A percentile compares a stretch with the other conserved stretches of the same genome.
phyloP scores from a whole-genome alignment of 331 rosid species.

The Malus hybrid region DNA sequence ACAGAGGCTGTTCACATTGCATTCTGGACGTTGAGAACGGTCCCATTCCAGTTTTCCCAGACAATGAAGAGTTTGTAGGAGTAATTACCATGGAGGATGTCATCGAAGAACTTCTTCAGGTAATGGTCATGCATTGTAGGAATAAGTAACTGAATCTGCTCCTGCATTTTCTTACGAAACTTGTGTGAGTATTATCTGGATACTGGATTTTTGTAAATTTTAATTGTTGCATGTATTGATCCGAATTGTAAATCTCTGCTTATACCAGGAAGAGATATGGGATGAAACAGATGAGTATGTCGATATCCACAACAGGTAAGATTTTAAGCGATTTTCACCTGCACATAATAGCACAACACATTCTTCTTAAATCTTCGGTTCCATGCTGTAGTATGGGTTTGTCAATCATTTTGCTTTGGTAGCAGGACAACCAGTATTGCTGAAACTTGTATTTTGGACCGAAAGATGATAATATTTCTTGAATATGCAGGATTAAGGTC shows the following conservation, averaged over 20 bases:
- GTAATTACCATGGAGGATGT: constrained; percentile 99
- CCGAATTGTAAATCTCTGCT: constrained; percentile 12
- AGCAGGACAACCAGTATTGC: not conserved
- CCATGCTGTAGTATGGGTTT: not conserved
- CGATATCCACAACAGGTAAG: constrained; percentile 93
- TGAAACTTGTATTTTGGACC: not conserved
- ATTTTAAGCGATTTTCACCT: not conserved
- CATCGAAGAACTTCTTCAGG: constrained; percentile 99
- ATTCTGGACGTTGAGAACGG: constrained; percentile 77
- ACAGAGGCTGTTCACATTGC: constrained; percentile 88
- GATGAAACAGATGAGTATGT: constrained; percentile 98
- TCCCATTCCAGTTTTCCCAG: constrained; percentile 65
- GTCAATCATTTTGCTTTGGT: not conserved
- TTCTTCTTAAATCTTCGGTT: not conserved
- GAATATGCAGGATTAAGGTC: constrained; percentile 75
- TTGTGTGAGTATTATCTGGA: not conserved
- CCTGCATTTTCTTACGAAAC: constrained; percentile 9
- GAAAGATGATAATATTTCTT: constrained; percentile 10
- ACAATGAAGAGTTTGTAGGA: constrained; percentile 82
- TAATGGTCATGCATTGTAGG: constrained; percentile 11
- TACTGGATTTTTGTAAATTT: not conserved
- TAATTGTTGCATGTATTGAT: constrained; percentile 8
- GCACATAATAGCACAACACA: not conserved
- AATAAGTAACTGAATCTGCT: constrained; percentile 4
- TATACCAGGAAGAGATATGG: constrained; percentile 90